Evolutionary conservation across 2,329 filamentous ascomycete genomes (phyloP).

Genomic region (Eutypa lata): DNA sequence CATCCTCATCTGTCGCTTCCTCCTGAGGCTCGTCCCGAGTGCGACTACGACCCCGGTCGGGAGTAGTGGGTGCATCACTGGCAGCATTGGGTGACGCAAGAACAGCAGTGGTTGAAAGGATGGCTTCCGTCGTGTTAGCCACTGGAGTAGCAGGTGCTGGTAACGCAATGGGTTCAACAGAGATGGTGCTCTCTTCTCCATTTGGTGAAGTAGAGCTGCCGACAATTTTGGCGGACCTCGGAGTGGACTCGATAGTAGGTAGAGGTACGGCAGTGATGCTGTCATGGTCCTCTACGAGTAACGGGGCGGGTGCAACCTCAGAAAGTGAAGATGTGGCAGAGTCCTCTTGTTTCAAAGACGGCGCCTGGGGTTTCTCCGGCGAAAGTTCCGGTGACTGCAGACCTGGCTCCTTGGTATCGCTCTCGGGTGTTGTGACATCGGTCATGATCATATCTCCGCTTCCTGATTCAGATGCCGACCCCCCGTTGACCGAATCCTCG

Average conservation of each 20-base stretch:
- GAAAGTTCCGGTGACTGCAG: constrained; percentile 33
- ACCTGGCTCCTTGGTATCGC: constrained; percentile 40
- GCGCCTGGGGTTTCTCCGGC: constrained; percentile 24
- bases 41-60: background rate
- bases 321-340: constrained; percentile 20
- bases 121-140: constrained; percentile 4
- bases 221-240: constrained; percentile 4
- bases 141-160: constrained; percentile 5
- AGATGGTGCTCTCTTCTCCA: constrained; percentile 6
- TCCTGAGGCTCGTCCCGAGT: constrained; percentile 8
- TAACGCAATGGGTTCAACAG: constrained; percentile 5
- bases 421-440: constrained; percentile 50
- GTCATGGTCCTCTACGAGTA: constrained; percentile 8
- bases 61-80: background rate
- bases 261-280: constrained; percentile 15
- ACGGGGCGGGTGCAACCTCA: constrained; percentile 15
- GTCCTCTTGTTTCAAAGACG: constrained; percentile 32
- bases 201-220: constrained; percentile 2
- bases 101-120: background rate
- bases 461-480: constrained; percentile 29
- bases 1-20: constrained; percentile 22
- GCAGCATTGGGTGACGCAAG: background rate
- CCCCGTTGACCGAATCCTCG: constrained; percentile 24
- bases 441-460: constrained; percentile 32
- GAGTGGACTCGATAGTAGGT: constrained; percentile 15